Evolutionary conservation across 2,329 filamentous ascomycete species (phyloP).

Genomic region (Fusarium sp.): DNA sequence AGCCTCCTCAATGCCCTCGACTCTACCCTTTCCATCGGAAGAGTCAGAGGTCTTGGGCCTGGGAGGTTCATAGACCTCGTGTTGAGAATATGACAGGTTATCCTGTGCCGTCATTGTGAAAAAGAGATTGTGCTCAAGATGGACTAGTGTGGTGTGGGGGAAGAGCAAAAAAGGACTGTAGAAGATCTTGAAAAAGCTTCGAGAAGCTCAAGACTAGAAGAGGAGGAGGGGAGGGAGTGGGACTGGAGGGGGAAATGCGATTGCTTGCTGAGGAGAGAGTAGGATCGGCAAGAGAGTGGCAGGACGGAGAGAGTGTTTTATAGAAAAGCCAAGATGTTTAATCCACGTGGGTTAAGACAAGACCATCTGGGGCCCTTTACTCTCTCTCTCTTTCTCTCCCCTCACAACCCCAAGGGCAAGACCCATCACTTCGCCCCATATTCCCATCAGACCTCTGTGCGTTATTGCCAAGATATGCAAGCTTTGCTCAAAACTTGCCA

Average conservation of each 20-base stretch:
- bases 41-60: slow-evolving; percentile 34
- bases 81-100: slow-evolving; percentile 12
- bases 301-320: slow-evolving; percentile 2
- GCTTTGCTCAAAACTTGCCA: slow-evolving; percentile 18
- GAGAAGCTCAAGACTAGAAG: background rate
- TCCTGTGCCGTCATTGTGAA: slow-evolving; percentile 20
- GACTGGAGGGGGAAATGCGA: background rate
- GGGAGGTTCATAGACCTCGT: background rate
- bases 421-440: slow-evolving; percentile 7
- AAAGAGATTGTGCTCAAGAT: background rate
- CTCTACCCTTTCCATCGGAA: slow-evolving; percentile 11
- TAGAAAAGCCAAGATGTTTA: slow-evolving; percentile 25
- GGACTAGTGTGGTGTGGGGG: background rate
- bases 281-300: background rate
- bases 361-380: background rate
- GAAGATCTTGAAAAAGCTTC: background rate
- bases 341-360: slow-evolving; percentile 7
- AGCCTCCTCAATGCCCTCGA: slow-evolving; percentile 29
- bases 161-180: background rate
- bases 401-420: slow-evolving; percentile 1
- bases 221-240: background rate
- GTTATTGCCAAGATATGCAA: slow-evolving; percentile 20
- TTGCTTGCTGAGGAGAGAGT: slow-evolving; percentile 1
- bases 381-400: background rate
- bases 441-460: slow-evolving; percentile 3